Conservation (phyloP, 75 land plant species). For the Gnetum montanum region DNA sequence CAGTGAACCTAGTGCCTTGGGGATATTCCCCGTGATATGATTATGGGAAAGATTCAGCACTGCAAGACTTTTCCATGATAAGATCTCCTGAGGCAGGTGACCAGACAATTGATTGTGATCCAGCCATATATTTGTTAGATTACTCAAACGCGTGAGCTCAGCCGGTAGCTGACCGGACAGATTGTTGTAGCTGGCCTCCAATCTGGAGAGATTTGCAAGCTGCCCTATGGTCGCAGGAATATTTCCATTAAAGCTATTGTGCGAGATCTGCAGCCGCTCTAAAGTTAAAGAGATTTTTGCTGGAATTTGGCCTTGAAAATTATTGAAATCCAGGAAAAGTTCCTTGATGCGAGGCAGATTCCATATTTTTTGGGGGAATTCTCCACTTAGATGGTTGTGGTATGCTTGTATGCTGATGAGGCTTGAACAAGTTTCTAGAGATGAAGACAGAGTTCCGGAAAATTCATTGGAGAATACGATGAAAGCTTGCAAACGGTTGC, state of each 20-base stretch:
- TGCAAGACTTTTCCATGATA: constrained; percentile 8
- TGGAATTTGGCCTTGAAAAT: constrained; percentile 44
- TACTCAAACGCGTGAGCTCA: constrained; percentile 11
- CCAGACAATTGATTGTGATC: constrained; percentile 34
- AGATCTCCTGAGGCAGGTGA: constrained; percentile 9
- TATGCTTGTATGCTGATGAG: constrained; percentile 12
- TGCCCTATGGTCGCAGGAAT: constrained; percentile 13
- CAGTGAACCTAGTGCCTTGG: constrained; percentile 24
- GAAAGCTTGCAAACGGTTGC: constrained; percentile 8
- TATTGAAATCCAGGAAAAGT: constrained; percentile 26
- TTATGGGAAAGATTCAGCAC: constrained; percentile 27
- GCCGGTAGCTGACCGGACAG: constrained; percentile 36
- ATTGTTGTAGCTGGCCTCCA: constrained; percentile 24
- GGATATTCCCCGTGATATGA: constrained; percentile 36
- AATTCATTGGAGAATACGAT: constrained; percentile 36
- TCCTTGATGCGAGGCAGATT: constrained; percentile 11
- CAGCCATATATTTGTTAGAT: constrained; percentile 15
- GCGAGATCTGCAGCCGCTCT: constrained; percentile 16
- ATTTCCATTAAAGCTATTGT: constrained; percentile 28
- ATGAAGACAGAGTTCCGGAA: constrained; percentile 24
- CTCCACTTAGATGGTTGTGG: constrained; percentile 23
- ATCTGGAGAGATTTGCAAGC: constrained; percentile 7
- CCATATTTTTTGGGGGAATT: constrained; percentile 25
- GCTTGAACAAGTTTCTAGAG: constrained; percentile 15
- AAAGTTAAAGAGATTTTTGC: constrained; percentile 9